Base-by-base conservation (phyloP, 805 yeast genomes). In the Candida quercuum region DNA sequence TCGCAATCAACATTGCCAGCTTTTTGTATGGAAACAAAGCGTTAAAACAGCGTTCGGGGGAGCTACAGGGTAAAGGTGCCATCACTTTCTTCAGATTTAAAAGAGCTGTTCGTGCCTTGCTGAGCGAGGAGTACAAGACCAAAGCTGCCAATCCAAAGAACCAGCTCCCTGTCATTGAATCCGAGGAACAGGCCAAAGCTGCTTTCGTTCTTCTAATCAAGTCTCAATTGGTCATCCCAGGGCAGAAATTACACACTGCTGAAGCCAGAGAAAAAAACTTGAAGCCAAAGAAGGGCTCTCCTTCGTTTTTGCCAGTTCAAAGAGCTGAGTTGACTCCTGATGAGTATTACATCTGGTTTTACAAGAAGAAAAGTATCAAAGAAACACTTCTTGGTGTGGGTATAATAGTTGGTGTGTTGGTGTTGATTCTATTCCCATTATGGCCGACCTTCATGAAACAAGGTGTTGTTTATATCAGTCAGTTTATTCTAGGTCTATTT, bases 401-500 rank as follows among this genome's bases (percentile, higher is more conserved):
- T 26, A 56, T 76, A 32, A 57, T 78, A 30, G 78, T 78, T 49
- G 81, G 86, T 7, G 71, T 80, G 3, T 69, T 84, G 46, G 80
- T 83, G 20, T 62, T 91, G 16, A 75, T 73, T 6, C 81, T 75
- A 17, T 93, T 87, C 79, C 99, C 98, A 45, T 71, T 93, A 53
- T 93, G 99, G 99, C 99, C 99, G 20, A 54, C 68, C 26, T 77
- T 81, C 61, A 79, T 93, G 93, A 81, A 95, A 58, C 71, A 72
- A 38, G 94, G 93, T 30, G 96, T 86, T 23, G 93, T 95, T 85
- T 93, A 88, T 59, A 57, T 87, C 37, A 84, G 96, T 24, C 75
- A 91, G 70, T 83, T 75, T 7, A 63, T 80, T 38, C 64, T 93
- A 45, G 88, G 85, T 0, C 62, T 91, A 26, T 68, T 93, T 31